A percentile compares a stretch with the other conserved stretches of the same genome.
Evolutionary conservation across 2,329 filamentous ascomycete species (phyloP).

Genomic region (Coniella lustricola): DNA sequence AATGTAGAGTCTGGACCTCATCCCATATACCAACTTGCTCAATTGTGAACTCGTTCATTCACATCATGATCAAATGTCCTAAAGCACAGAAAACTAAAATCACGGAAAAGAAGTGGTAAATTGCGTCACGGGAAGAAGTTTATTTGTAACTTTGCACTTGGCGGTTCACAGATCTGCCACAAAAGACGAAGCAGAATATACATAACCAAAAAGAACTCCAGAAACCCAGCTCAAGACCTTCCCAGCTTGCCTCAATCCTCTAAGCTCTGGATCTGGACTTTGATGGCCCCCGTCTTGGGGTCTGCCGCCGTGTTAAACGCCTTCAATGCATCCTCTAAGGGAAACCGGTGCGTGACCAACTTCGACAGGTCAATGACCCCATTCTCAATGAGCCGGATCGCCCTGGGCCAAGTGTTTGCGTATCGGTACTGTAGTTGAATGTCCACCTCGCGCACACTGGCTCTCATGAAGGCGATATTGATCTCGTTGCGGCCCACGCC

Average conservation of each 20-base stretch:
- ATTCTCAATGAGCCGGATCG: slow-evolving; percentile 79
- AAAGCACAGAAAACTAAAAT: no score
- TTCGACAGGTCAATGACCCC: slow-evolving; percentile 74
- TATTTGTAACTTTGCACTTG: no score
- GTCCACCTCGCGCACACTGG: slow-evolving; percentile 86
- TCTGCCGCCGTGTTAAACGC: slow-evolving; percentile 86
- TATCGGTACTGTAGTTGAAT: slow-evolving; percentile 96
- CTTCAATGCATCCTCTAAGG: slow-evolving; percentile 77
- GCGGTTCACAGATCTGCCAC: no score
- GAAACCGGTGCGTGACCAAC: slow-evolving; percentile 82
- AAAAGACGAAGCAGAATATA: no score
- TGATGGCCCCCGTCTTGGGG: slow-evolving; percentile 90
- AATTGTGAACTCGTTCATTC: no score
- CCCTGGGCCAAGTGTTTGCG: slow-evolving; percentile 90
- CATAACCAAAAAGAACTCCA: background rate
- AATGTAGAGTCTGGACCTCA: no score
- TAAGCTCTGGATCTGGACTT: slow-evolving; percentile 83
- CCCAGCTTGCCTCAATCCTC: slow-evolving; percentile 32
- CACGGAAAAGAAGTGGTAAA: no score
- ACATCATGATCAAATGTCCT: no score
- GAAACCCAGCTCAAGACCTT: background rate
- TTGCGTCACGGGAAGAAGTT: no score
- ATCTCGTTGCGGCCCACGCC: slow-evolving; percentile 95
- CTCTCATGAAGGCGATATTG: slow-evolving; percentile 89
- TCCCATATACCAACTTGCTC: no score